Base-by-base conservation (phyloP, 345 rosid genomes). In the Rhodomyrtus tomentosa region DNA sequence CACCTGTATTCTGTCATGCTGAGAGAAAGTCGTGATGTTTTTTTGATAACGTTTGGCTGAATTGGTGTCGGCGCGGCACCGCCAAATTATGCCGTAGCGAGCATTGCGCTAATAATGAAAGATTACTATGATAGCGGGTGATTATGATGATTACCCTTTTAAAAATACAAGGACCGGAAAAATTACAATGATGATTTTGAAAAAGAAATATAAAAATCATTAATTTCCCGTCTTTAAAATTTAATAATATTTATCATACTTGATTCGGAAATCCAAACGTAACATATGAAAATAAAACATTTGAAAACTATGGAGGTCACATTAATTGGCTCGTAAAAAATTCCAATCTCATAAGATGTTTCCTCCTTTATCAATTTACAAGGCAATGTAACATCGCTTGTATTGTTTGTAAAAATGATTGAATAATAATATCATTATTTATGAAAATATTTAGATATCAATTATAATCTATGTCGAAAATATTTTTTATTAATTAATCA, bases 381-480 rank as follows among this genome's bases (percentile, higher is more conserved):
- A 62, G 55, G 10, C 3, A 24, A 53, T 42, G 24, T 22, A 59
- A 29, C 7, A 29, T 14, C 4, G 13, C 50, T 49, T 49, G 50
- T 49, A 15, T 59, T 0, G 0, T 7, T 4, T 36, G 8, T 0
- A 9, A 32, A 68, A 68, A 62, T 32, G 74, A 16, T 8, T 0
- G 1, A 32, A 32, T 0, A 1, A 32, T 32, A 0, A 18, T 68
- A 4, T 1, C 2, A 68, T 5, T 6, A 0, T 68, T 7, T 0
- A 36, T 0, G 1, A 68, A 36, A 4, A 36, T 8, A 4, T 2
- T 0, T 0, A 68, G 1, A 2, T 0, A 68, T 36, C 0, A 15
- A 68, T 36, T 0, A 6, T 14, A 0, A 0, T 29, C 0, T 10
- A 3, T 29, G 15, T 14, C 1, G 5, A 29, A n/a, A n/a, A 27